phyloP scores from a whole-genome alignment of 148 eudicot species.

The Salicornia ramosissima region DNA sequence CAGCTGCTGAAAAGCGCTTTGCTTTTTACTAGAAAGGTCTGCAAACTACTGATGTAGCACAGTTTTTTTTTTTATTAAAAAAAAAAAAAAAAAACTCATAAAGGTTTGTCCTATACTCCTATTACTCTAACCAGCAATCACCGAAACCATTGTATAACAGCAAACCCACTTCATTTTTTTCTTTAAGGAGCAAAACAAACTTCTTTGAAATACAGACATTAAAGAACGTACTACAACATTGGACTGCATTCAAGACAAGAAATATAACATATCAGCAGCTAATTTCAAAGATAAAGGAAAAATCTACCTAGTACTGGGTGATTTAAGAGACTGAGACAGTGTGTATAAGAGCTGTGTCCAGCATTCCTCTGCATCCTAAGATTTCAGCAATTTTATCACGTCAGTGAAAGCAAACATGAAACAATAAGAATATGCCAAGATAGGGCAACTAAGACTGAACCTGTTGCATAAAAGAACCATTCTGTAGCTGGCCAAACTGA shows the following conservation, averaged over 20 bases:
- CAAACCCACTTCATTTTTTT: no score
- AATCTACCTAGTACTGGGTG: constrained; percentile 57
- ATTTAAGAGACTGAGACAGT: constrained; percentile 70
- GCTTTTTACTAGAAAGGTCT: no score
- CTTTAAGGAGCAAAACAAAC: no score
- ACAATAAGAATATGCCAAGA: constrained; percentile 13
- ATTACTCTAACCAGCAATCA: background rate
- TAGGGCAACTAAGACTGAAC: constrained; percentile 28
- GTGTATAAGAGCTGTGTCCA: constrained; percentile 92
- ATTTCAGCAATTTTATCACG: constrained; percentile 12
- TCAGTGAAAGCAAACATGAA: background rate
- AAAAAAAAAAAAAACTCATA: background rate
- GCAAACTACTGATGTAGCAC: no score
- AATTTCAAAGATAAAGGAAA: background rate
- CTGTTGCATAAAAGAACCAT: constrained; percentile 98
- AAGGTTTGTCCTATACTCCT: background rate
- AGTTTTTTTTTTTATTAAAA: no score
- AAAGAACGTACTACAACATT: no score
- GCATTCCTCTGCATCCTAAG: constrained; percentile 98
- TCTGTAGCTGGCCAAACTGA: constrained; percentile 92
- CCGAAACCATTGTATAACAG: background rate
- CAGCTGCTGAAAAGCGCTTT: no score
- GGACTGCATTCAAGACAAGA: no score
- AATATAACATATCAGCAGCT: background rate
- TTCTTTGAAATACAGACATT: no score